Percentiles rank a stretch among this genome's conserved stretches.
Evolutionary conservation across 331 rosid species (phyloP).

Genomic region (Dryas integrifolia): DNA sequence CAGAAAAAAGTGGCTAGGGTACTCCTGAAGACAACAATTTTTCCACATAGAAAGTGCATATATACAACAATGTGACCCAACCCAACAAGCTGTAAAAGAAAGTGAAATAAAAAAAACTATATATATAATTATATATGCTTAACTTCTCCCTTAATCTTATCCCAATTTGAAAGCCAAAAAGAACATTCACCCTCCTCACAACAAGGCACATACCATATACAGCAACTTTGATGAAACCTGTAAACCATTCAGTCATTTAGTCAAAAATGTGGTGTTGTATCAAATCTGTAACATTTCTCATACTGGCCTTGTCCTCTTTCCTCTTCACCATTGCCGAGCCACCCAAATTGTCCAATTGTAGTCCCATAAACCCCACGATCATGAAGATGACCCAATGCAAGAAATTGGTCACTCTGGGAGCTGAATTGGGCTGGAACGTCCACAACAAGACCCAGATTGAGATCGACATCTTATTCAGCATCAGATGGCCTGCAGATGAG

Average conservation of each 20-base stretch:
- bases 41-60: background rate
- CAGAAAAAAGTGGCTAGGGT: background rate
- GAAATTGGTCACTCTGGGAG: constrained; percentile 48
- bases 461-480: constrained; percentile 48
- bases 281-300: constrained; percentile 3
- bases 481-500: background rate
- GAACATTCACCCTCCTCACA: background rate
- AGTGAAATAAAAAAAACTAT: background rate
- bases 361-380: background rate
- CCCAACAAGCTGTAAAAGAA: background rate
- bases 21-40: background rate
- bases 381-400: constrained; percentile 46
- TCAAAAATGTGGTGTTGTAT: constrained; percentile 25
- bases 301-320: constrained; percentile 27
- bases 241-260: background rate
- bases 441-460: constrained; percentile 20
- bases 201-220: background rate
- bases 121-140: background rate
- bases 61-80: background rate
- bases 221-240: background rate
- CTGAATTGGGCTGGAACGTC: constrained; percentile 60
- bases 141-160: constrained; percentile 15
- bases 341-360: constrained; percentile 2
- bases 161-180: background rate
- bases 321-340: background rate